Base-by-base conservation (phyloP, 1,139 yeast species). In the Geotrichum siamense region DNA sequence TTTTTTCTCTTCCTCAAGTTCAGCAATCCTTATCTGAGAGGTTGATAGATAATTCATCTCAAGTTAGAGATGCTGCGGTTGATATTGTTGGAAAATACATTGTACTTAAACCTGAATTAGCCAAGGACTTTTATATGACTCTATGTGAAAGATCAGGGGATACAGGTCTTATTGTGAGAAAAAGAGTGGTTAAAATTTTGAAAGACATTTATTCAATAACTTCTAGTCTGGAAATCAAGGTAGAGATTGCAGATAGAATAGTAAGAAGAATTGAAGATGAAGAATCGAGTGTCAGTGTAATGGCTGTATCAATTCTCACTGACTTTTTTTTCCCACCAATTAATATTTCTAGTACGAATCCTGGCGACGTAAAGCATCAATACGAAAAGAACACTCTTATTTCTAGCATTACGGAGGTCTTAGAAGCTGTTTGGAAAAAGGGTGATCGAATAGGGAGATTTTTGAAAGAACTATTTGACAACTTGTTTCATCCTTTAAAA, bases 31-130 rank as follows among this genome's bases (percentile, higher is more conserved):
- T 85, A 3, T 67, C 78, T 1, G 65, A 62, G 8, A 64, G 79
- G 41, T 62, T 85, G 30, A 62, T 58, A 4, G 91, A 83, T 52
- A 57, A 69, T 0, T 82, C 89, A 1, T 76, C 94, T 0, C 71
- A 79, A 44, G 91, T 85, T 0, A 70, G 87, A 49, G 89, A 82
- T 56, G 84, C 94, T 0, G 79, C 79, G 1, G 64, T 85, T 22
- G 94, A 84, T 37, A 68, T 86, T 41, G 63, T 91, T 23, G 72
- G 75, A 12, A 71, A 72, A 42, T 78, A 75, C 49, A 57, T 81
- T 39, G 53, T 60, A 2, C 53, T 65, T 1, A 69, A 70, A 45
- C 75, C 78, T 0, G 70, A 65, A 1, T 61, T 71, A 20, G 67
- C 73, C 22, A 63, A 65, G 9, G 72, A 71, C 26, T 78, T 76